Conservation (phyloP, 345 rosid genomes). For the Citrus unshiu region DNA sequence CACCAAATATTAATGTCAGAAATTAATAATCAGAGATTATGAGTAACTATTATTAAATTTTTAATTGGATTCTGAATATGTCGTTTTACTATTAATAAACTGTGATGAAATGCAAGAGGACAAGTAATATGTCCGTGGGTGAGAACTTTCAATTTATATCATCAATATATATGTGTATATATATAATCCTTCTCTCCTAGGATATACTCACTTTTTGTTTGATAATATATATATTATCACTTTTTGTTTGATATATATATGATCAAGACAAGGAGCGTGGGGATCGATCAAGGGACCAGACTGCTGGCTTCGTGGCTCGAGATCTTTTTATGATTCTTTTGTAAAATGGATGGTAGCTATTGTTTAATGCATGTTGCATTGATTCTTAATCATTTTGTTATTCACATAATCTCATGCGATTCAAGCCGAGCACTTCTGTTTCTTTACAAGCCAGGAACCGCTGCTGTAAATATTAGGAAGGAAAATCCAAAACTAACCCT, state of each 20-base stretch:
- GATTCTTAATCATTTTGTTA: background rate
- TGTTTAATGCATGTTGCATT: background rate
- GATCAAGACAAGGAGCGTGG: conserved; percentile 23
- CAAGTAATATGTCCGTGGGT: too few relatives aligned
- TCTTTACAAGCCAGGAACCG: background rate
- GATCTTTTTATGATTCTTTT: conserved; percentile 3
- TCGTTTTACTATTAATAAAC: background rate
- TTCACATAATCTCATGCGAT: background rate
- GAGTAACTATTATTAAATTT: background rate
- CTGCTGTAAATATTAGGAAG: background rate
- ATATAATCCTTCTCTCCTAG: too few relatives aligned
- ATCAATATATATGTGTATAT: too few relatives aligned
- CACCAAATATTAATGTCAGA: background rate
- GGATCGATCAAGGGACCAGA: conserved; percentile 12
- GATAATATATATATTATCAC: too few relatives aligned
- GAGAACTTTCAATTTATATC: too few relatives aligned
- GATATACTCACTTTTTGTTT: too few relatives aligned
- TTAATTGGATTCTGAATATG: too few relatives aligned
- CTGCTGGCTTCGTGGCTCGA: conserved; percentile 6
- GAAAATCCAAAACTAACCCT: background rate
- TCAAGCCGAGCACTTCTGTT: background rate
- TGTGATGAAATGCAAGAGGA: conserved; percentile 2
- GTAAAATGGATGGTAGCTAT: background rate
- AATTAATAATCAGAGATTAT: background rate
- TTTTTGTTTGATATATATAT: too few relatives aligned